Base-by-base conservation (phyloP, 176 grass and related monocot species). In the Saccharum spontaneum region DNA sequence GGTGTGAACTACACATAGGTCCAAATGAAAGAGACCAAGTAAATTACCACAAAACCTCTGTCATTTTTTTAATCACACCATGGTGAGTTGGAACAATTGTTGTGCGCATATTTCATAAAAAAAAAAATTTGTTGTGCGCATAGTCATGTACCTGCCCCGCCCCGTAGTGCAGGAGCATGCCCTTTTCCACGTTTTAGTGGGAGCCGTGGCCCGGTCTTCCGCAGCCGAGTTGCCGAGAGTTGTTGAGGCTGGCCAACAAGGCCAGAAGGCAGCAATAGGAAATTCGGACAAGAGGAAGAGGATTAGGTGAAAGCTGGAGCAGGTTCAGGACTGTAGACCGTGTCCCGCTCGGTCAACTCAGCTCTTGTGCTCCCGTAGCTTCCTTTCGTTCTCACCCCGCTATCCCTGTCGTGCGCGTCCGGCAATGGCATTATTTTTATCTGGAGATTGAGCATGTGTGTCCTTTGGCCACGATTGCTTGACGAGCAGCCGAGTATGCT, bases 161-260 rank as follows among this genome's bases (percentile, higher is more conserved):
- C 50, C 36, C 11, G 50, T 22, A 44, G 34, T 8, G 52, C 38
- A 44, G 13, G 38, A 6, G 71, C 36, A 60, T 1, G 18, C 31
- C 33, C 72, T 71, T 71, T 68, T 79, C 79, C 88, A 86, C 79
- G 88, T 73, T 83, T 78, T 11, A 38, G 54, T 26, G 73, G 84
- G 48, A 14, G 26, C 45, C 73, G 83, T 90, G 69, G 31, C 71
- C 60, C 24, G 30, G 62, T 52, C 31, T 11, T 50, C 23, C 45
- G 77, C 31, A 3, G 62, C 78, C 50, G 61, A 45, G 73, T 57
- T n/a, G 67, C 52, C 17, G 4, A 20, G 84, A 86, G 73, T 83
- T 40, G 88, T 55, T 90, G 74, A 74, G 70, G 76, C 46, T 14
- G 85, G 20, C 50, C 38, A 78, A 4, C 38, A 26, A 75, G 15